Conservation (phyloP, 1,284 basidiomycete genomes). For the Schizophyllum amplum region DNA sequence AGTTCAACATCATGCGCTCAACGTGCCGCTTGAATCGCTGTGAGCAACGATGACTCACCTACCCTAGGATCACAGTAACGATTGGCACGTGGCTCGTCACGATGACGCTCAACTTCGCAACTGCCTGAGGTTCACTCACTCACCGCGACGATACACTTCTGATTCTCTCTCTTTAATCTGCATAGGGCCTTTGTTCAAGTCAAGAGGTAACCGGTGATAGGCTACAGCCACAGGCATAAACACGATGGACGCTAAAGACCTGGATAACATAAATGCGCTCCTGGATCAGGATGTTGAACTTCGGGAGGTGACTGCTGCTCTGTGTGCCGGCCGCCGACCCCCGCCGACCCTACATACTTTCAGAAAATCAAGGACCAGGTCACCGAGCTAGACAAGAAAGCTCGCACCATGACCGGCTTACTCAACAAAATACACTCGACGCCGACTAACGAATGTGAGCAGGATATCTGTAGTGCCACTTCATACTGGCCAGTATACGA, state of each 20-base stretch:
- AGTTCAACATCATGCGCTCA: too few relatives aligned
- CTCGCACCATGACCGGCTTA: constrained; percentile 53
- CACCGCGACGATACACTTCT: background rate
- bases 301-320: constrained; percentile 34
- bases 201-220: too few relatives aligned
- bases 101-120: background rate
- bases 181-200: too few relatives aligned
- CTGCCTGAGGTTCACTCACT: background rate
- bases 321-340: background rate
- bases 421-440: constrained; percentile 76
- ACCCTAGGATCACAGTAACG: background rate
- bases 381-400: constrained; percentile 64
- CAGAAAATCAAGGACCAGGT: constrained; percentile 75
- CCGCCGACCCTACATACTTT: constrained; percentile 12
- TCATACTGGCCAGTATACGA: constrained; percentile 2
- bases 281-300: constrained; percentile 45
- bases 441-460: constrained; percentile 47
- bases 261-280: constrained; percentile 43
- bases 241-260: constrained; percentile 48
- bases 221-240: too few relatives aligned
- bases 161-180: too few relatives aligned
- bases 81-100: background rate
- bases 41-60: background rate
- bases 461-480: constrained; percentile 3
- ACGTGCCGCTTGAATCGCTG: too few relatives aligned